phyloP scores from a whole-genome alignment of 768 basidiomycete genomes.

The Dentipellis sp. region DNA sequence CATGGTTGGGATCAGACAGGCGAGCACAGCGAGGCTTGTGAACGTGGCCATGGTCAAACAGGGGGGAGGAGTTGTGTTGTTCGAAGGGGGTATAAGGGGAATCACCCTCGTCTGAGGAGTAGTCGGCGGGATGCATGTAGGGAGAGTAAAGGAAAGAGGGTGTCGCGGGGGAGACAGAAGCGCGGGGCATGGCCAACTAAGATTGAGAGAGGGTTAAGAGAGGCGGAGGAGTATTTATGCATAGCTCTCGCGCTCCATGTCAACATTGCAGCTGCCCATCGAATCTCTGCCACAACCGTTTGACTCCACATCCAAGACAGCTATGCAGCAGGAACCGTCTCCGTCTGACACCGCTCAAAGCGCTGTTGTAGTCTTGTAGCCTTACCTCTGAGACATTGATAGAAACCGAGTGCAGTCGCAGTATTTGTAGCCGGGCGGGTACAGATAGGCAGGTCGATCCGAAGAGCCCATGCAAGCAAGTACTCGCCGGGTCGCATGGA shows the following conservation, averaged over 20 bases:
- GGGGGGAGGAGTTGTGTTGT: constrained; percentile 2
- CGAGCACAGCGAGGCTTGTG: constrained; percentile 1
- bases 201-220: not conserved
- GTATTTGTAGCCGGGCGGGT: no score
- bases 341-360: no score
- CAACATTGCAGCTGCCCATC: not conserved
- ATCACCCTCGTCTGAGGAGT: constrained; percentile 14
- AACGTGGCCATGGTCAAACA: constrained; percentile 5
- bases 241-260: not conserved
- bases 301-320: no score
- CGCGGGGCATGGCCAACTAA: not conserved
- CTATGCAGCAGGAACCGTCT: no score
- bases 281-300: no score
- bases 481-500: no score
- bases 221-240: not conserved
- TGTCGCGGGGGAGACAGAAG: not conserved
- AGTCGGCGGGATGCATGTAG: constrained; percentile 12
- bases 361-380: no score
- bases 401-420: no score
- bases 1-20: constrained; percentile 1
- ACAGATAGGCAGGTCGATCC: no score
- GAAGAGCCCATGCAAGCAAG: no score
- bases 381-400: no score
- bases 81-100: constrained; percentile 14
- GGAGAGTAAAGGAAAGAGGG: constrained; percentile 4